Conservation (phyloP, 768 basidiomycete genomes). For the Hortiboletus campestris region DNA sequence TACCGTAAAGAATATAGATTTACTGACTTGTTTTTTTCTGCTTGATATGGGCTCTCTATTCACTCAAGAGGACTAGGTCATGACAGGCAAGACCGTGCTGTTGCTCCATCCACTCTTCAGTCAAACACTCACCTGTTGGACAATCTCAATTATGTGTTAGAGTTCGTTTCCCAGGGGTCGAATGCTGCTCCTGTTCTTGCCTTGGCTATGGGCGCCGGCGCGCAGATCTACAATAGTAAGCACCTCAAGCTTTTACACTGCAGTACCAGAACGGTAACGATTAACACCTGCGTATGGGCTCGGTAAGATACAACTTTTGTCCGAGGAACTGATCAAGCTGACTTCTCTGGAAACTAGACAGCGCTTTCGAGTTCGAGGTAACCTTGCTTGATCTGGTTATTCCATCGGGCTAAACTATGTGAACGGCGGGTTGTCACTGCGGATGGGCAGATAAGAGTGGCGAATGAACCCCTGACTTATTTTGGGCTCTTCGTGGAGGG, state of each 20-base stretch:
- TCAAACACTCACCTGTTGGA: slow-evolving; percentile 1
- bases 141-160: background rate
- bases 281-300: slow-evolving; percentile 42
- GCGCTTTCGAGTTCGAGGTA: slow-evolving; percentile 40
- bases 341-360: too few species aligned
- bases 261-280: background rate
- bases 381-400: background rate
- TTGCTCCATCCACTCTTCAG: slow-evolving; percentile 25
- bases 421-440: slow-evolving; percentile 37
- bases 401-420: background rate
- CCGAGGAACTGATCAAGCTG: background rate
- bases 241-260: background rate
- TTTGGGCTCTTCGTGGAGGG: slow-evolving; percentile 54
- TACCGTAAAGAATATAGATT: too few species aligned
- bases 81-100: slow-evolving; percentile 22
- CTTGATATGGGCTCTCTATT: too few species aligned
- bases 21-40: too few species aligned
- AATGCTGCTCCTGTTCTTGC: slow-evolving; percentile 13
- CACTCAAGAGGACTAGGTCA: slow-evolving; percentile 16
- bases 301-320: slow-evolving; percentile 12
- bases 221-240: background rate
- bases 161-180: slow-evolving; percentile 22
- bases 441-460: slow-evolving; percentile 37
- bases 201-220: slow-evolving; percentile 20
- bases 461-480: slow-evolving; percentile 46